Evolutionary conservation across 306 rosid species (phyloP), one percentile per base, ranked within the genome.

Genomic region (Psophocarpus tetragonolobus): DNA sequence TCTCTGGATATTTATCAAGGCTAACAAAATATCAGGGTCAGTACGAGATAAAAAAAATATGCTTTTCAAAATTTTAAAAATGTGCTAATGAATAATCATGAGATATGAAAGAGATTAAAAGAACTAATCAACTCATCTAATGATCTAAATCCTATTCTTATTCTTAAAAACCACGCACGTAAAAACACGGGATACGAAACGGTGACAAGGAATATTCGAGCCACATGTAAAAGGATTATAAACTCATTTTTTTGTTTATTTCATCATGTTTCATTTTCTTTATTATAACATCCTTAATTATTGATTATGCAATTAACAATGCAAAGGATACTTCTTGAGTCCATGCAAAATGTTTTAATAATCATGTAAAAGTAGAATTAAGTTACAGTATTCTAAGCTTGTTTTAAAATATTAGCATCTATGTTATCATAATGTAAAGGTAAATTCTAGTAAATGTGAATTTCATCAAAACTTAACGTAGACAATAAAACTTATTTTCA

Each of bases 1-100:
- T 12, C 18, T 42, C 51, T 38, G 47, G 79, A 71, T 77, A 63
- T 76, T n/a, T 70, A 27, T 64, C 39, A 50, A 67, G 23, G n/a
- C 33, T 41, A 0, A 13, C 3, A 54, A 68, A 75, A 66, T 54
- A 66, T 74, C 84, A 21, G 70, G 26, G 73, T 30, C 21, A 63
- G 36, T 56, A 62, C 15, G n/a, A 30, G 72, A 75, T 30, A 74
- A 38, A 71, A 48, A 65, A 33, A 38, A 80, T 26, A 1, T 17
- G 8, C 35, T 62, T 71, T 68, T 39, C 57, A 29, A 68, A 65
- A 9, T 72, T 79, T 18, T 12, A 35, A 71, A 47, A 21, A 33
- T 42, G 62, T 5, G 17, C 10, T 30, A 32, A n/a, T n/a, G 3
- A 29, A n/a, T n/a, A n/a, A n/a, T n/a, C n/a, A n/a, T n/a, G n/a